Base-by-base conservation (phyloP, 1,139 yeast species). In the Martiniozyma asiatica region DNA sequence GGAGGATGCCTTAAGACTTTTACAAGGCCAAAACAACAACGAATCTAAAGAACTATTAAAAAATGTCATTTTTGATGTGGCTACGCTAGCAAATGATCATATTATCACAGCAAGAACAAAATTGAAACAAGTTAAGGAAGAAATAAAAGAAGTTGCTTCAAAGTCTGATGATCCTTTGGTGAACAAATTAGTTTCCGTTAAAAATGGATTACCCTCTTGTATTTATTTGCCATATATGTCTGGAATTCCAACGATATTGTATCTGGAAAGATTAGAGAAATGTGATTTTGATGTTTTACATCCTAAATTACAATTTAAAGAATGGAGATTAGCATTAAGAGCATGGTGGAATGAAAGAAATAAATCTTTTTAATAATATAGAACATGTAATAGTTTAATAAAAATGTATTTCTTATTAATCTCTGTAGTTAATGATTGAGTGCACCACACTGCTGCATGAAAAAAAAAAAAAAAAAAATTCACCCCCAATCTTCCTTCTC, bases 11-110 rank as follows among this genome's bases (percentile, higher is more conserved):
- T 49, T 75, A 22, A 52, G 79, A 24, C 41, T 63, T n/a, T 44
- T 62, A 14, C 71, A 66, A 41, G 70, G 73, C 41, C 53, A 27
- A 14, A 14, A 12, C 8, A 47, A 46, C 12, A 35, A 35, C 0
- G 49, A 51, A 6, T 44, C 39, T 4, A 35, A 43, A 4, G 63
- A 59, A 18, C 20, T 18, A 3, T 48, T 81, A 34, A 64, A 68
- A 37, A 73, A 76, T 44, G 71, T 74, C 8, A 63, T 79, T 1
- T 82, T 68, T 44, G 84, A 76, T 30, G 68, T 79, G 1, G 82
- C 93, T 1, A 68, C 77, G 2, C 57, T 68, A 2, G 92, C 94
- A 2, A 81, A 82, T 53, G 94, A 82, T 50, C 94, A 82, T 50
- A 51, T 82, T 11, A 51, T 81, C 6, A 61, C 85, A 1, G 87